Percentiles rank a stretch among this genome's conserved stretches.
Conservation (phyloP, 179 eudicot genomes). For the Drosera spatulata region DNA sequence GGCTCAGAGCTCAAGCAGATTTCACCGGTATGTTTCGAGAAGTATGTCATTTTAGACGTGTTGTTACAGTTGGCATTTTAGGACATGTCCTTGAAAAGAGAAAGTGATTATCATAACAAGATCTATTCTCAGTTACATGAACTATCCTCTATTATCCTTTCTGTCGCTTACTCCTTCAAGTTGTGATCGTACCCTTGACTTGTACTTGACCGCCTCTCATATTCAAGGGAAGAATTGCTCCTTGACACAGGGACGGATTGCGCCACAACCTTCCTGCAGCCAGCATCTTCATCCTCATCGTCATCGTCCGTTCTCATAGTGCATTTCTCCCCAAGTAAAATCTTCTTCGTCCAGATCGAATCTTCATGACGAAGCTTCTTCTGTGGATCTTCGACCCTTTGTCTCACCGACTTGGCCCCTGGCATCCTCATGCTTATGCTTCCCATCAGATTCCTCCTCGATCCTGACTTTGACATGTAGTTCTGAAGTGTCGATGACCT, state of each 20-base stretch:
- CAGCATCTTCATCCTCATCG: constrained; percentile 14
- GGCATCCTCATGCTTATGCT: constrained; percentile 48
- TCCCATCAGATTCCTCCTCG: constrained; percentile 20
- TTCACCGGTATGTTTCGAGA: no score
- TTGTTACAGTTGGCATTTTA: no score
- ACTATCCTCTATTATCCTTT: neutral
- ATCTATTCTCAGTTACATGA: no score
- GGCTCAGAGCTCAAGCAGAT: no score
- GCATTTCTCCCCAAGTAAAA: constrained; percentile 76
- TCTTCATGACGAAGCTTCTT: constrained; percentile 40
- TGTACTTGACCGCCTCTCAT: neutral
- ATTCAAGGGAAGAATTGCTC: constrained; percentile 5
- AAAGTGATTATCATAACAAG: no score
- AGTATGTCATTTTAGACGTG: no score
- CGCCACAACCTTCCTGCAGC: no score
- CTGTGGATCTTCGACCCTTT: constrained; percentile 14
- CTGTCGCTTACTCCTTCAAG: neutral
- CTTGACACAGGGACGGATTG: neutral
- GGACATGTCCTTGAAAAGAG: no score
- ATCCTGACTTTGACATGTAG: constrained; percentile 18
- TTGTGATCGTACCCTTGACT: neutral
- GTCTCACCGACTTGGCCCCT: constrained; percentile 10
- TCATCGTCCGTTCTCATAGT: constrained; percentile 39
- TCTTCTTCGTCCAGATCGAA: constrained; percentile 67
- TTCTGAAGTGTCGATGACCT: constrained; percentile 31